Conservation (phyloP, 139 green algal genomes). For the Desmodesmus armatus region DNA sequence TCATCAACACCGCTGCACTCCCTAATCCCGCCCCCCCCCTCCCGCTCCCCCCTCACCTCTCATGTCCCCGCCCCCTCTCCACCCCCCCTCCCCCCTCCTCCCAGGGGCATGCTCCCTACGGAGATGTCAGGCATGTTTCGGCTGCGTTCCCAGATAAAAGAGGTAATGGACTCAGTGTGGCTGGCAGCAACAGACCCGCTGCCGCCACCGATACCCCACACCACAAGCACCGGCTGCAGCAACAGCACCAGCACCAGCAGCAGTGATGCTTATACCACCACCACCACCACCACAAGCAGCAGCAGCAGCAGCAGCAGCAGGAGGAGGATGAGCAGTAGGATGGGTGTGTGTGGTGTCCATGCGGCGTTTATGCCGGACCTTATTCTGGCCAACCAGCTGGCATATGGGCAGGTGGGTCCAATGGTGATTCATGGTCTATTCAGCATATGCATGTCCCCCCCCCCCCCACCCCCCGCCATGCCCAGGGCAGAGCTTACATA, state of each 20-base stretch:
- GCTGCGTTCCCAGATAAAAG: conserved; percentile 29
- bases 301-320: not conserved
- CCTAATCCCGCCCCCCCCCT: no score
- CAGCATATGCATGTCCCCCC: not conserved
- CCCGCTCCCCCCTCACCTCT: no score
- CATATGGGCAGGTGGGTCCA: conserved; percentile 38
- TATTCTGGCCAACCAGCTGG: conserved; percentile 46
- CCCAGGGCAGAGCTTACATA: no score
- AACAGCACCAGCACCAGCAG: not conserved
- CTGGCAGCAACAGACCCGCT: not conserved
- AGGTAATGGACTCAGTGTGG: conserved; percentile 28
- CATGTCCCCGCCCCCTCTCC: no score
- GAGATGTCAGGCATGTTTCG: conserved; percentile 21
- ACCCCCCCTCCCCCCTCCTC: no score
- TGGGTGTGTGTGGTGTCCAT: not conserved
- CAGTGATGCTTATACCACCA: not conserved
- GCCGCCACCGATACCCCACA: not conserved
- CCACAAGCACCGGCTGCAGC: not conserved
- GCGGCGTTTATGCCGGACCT: conserved; percentile 21
- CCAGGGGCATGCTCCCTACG: conserved; percentile 43
- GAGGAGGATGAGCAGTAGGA: not conserved
- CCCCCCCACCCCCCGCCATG: no score
- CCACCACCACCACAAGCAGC: not conserved
- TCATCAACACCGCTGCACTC: not conserved
- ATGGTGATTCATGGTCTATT: not conserved